Conservation (phyloP, 495 filamentous ascomycete species). For the Aspergillus mulundensis region DNA sequence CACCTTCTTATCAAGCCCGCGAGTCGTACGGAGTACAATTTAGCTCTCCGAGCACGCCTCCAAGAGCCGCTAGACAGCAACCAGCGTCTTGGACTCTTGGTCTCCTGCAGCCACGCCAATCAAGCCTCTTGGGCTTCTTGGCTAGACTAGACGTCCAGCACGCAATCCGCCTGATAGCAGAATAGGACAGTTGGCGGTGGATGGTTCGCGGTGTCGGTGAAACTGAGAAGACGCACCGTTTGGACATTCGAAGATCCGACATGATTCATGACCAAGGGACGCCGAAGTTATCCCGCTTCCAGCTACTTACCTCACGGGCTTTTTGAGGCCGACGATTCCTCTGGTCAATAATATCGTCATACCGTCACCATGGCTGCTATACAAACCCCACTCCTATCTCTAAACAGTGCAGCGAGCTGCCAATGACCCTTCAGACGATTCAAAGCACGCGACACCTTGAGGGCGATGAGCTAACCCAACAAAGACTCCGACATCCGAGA, state of each 20-base stretch:
- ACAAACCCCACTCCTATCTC: not conserved
- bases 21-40: not conserved
- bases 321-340: too few relatives aligned
- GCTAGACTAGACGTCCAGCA: not conserved
- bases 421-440: not conserved
- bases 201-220: not conserved
- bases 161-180: not conserved
- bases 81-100: not conserved
- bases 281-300: too few relatives aligned
- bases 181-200: not conserved
- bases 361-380: too few relatives aligned
- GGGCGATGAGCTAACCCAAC: not conserved
- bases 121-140: not conserved
- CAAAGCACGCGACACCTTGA: not conserved
- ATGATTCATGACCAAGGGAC: too few relatives aligned
- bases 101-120: not conserved
- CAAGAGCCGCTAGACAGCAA: not conserved
- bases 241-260: too few relatives aligned
- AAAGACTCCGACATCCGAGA: not conserved
- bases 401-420: not conserved
- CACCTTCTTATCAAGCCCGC: not conserved
- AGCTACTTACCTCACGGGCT: too few relatives aligned
- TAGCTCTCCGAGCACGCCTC: not conserved
- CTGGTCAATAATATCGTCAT: too few relatives aligned
- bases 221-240: not conserved